These are phyloP conservation scores for Coniella lustricola DNA, from an alignment of 2,329 filamentous ascomycete species.

Conservation along the genomic window DNA sequence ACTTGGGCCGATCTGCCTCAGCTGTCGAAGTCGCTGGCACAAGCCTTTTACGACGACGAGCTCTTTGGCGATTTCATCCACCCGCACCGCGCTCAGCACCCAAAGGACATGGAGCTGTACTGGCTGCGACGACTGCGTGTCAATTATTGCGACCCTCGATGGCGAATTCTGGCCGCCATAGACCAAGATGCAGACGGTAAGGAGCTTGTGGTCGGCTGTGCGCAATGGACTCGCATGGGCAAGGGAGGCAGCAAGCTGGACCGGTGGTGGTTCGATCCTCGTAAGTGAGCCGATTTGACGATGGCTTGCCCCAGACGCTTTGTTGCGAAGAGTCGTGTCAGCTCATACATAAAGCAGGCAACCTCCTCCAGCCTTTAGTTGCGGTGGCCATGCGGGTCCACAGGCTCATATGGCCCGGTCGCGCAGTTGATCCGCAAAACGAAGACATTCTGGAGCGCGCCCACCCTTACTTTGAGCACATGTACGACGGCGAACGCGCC, in stretches of 20 bases:
- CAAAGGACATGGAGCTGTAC: constrained; percentile 25
- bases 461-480: background rate
- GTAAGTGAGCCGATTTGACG: constrained; percentile 12
- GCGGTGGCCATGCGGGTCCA: background rate
- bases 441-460: constrained; percentile 5
- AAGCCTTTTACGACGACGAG: constrained; percentile 28
- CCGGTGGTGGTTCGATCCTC: constrained; percentile 17
- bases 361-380: constrained; percentile 11
- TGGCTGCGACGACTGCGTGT: constrained; percentile 24
- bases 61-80: constrained; percentile 29
- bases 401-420: constrained; percentile 1
- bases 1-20: constrained; percentile 21
- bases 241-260: constrained; percentile 16
- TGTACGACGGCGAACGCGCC: constrained; percentile 1
- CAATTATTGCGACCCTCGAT: constrained; percentile 24
- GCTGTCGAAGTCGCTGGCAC: constrained; percentile 24
- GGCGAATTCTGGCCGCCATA: constrained; percentile 23
- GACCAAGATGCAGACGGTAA: constrained; percentile 10
- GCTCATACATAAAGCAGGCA: constrained; percentile 17
- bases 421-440: background rate
- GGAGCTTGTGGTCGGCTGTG: constrained; percentile 20
- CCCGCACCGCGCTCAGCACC: constrained; percentile 26
- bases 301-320: background rate
- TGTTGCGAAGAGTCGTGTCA: background rate
- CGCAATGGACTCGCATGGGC: constrained; percentile 21